These are phyloP conservation scores for Populus tomentosa DNA, from an alignment of 441 rosid genomes.

Conservation along the genomic window DNA sequence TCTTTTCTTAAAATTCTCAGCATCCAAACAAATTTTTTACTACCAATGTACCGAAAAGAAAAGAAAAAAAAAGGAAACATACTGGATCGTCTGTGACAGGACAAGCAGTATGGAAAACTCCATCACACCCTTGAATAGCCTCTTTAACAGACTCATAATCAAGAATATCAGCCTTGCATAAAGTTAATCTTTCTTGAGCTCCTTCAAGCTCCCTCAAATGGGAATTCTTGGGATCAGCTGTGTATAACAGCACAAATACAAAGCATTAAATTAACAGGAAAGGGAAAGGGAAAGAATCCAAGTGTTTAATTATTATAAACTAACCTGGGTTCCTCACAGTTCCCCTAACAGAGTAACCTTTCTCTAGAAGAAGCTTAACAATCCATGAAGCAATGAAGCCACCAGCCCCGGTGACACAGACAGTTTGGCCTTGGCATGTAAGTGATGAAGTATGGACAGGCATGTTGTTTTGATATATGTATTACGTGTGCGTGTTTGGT, in stretches of 20 bases:
- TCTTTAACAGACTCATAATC: constrained; percentile 54
- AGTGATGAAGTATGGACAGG: too few relatives aligned
- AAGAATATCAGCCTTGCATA: constrained; percentile 78
- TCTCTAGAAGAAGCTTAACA: too few relatives aligned
- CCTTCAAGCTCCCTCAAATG: constrained; percentile 86
- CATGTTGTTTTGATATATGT: too few relatives aligned
- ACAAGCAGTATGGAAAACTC: constrained; percentile 88
- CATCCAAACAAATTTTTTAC: constrained; percentile 13
- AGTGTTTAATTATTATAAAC: too few relatives aligned
- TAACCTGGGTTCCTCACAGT: too few relatives aligned
- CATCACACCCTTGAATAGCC: constrained; percentile 73
- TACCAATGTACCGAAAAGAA: neutral
- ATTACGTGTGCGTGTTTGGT: too few relatives aligned
- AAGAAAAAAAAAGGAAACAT: constrained; percentile 1
- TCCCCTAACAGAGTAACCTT: too few relatives aligned
- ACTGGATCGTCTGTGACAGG: constrained; percentile 91
- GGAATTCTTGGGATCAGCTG: constrained; percentile 73
- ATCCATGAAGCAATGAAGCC: too few relatives aligned
- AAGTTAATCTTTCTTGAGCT: constrained; percentile 66
- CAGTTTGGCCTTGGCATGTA: too few relatives aligned
- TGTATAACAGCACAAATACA: neutral
- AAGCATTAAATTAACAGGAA: neutral
- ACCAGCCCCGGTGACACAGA: too few relatives aligned
- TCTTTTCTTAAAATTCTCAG: neutral
- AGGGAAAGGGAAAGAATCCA: too few relatives aligned